phyloP scores from a whole-genome alignment of 179 eudicot species.

The Vitellaria paradoxa region DNA sequence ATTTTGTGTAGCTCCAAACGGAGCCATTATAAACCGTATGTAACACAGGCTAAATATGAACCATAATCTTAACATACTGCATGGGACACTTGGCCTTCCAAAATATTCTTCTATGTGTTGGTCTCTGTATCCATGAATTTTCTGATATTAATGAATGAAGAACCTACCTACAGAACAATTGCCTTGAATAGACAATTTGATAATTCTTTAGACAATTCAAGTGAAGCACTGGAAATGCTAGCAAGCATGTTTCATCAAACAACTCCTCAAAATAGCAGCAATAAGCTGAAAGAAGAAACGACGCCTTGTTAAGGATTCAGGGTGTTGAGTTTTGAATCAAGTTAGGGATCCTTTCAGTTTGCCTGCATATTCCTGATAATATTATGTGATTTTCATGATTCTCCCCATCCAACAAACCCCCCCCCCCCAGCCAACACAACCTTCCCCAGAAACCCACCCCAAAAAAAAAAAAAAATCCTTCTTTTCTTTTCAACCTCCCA shows the following conservation, averaged over 20 bases:
- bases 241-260: neutral
- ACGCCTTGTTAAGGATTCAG: neutral
- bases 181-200: neutral
- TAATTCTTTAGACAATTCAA: neutral
- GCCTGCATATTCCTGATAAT: neutral
- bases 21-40: neutral
- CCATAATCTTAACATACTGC: neutral
- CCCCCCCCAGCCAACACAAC: too few species aligned
- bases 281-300: neutral
- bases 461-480: too few species aligned
- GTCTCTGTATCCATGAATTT: neutral
- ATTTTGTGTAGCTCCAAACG: too few species aligned
- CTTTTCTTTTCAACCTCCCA: neutral
- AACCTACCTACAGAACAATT: neutral
- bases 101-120: neutral
- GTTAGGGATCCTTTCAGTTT: neutral
- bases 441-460: too few species aligned
- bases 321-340: neutral
- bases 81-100: neutral
- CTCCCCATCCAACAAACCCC: too few species aligned
- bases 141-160: neutral
- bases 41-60: neutral
- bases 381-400: neutral
- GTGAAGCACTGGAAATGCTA: neutral
- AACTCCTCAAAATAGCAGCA: neutral